phyloP scores from a whole-genome alignment of 495 filamentous ascomycete genomes.

The Articulospora tetracladia region DNA sequence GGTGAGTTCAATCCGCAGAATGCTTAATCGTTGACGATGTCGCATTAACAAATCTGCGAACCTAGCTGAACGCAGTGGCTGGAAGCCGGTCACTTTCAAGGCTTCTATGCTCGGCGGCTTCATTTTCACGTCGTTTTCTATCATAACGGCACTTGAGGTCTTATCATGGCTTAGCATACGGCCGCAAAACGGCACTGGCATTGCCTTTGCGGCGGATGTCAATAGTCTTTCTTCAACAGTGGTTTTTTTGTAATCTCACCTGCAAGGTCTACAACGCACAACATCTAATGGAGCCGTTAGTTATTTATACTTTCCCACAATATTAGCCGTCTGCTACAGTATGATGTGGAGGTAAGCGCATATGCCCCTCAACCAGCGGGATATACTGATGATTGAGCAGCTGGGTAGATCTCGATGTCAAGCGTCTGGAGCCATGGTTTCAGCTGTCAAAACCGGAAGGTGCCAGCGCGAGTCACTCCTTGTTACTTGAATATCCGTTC shows the following conservation, averaged over 20 bases:
- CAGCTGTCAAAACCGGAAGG: slow-evolving; percentile 39
- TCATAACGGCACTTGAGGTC: slow-evolving; percentile 31
- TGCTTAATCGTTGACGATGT: no score
- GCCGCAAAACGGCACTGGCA: slow-evolving; percentile 26
- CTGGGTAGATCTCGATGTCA: slow-evolving; percentile 41
- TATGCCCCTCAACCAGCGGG: neutral
- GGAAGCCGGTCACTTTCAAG: slow-evolving; percentile 35
- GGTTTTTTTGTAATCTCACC: slow-evolving; percentile 3
- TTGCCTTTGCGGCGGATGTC: slow-evolving; percentile 29
- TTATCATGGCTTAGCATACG: slow-evolving; percentile 16
- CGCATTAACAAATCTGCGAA: no score
- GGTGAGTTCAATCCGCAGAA: no score
- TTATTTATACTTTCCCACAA: slow-evolving; percentile 37
- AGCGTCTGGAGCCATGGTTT: slow-evolving; percentile 43
- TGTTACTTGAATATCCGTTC: slow-evolving; percentile 45
- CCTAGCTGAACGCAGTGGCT: slow-evolving; percentile 11
- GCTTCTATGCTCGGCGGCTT: slow-evolving; percentile 28
- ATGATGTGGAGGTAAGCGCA: slow-evolving; percentile 33
- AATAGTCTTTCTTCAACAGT: slow-evolving; percentile 24
- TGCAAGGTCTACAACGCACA: neutral
- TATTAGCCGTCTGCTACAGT: slow-evolving; percentile 40
- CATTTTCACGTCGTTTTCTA: slow-evolving; percentile 19
- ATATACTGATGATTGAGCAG: slow-evolving; percentile 5
- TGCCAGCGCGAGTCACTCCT: slow-evolving; percentile 32
- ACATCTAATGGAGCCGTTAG: neutral